Conservation (phyloP, 1,139 yeast species). For the Protomyces inouyei region DNA sequence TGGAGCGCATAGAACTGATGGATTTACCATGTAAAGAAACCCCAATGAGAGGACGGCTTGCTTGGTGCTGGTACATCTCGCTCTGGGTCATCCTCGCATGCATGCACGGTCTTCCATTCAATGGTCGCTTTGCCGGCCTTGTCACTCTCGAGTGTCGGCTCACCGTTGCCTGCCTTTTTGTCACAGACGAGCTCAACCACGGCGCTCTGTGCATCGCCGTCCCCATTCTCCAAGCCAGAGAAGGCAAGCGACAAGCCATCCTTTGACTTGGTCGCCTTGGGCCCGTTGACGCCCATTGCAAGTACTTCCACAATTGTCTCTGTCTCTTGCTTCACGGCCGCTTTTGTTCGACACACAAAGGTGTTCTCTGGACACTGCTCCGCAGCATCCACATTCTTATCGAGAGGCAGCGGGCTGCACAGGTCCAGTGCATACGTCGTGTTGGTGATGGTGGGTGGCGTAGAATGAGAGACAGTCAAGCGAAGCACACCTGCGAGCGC, state of each 20-base stretch:
- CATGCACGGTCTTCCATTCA: conserved; percentile 12
- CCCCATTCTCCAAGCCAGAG: neutral
- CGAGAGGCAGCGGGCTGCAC: conserved; percentile 48
- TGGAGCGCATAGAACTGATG: neutral
- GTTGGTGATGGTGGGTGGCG: conserved; percentile 74
- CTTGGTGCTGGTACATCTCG: neutral
- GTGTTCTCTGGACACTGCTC: conserved; percentile 60
- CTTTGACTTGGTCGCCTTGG: neutral
- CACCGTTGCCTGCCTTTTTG: conserved; percentile 1
- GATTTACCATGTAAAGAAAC: conserved; percentile 13
- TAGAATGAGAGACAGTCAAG: conserved; percentile 44
- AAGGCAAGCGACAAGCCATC: conserved; percentile 1
- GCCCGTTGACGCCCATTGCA: conserved; percentile 1
- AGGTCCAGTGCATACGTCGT: conserved; percentile 65
- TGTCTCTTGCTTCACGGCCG: conserved; percentile 3
- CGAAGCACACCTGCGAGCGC: conserved; percentile 49
- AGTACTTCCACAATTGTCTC: conserved; percentile 11
- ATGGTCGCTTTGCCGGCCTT: neutral
- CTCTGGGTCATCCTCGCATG: conserved; percentile 11
- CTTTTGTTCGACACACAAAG: conserved; percentile 39
- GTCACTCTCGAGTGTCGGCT: neutral
- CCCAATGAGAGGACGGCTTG: conserved; percentile 15
- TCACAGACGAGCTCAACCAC: conserved; percentile 12
- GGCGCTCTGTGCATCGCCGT: neutral
- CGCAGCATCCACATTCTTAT: conserved; percentile 38